Evolutionary conservation across 1,284 basidiomycete genomes (phyloP).

Genomic region (Farysia itapuensis): DNA sequence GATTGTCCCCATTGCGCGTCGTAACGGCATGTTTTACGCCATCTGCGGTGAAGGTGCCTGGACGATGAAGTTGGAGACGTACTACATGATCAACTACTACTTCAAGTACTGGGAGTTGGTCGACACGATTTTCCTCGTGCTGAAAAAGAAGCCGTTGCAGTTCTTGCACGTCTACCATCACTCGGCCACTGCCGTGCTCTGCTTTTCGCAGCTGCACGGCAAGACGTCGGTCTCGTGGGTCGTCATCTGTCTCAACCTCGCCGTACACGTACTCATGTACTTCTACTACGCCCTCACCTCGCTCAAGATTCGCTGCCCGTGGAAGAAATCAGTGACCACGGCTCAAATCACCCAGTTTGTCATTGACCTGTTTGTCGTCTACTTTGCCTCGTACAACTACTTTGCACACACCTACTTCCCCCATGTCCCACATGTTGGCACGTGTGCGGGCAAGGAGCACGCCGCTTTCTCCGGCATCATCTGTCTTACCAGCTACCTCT

Average conservation of each 20-base stretch:
- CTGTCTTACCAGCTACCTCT: conserved; percentile 77
- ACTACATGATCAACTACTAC: conserved; percentile 94
- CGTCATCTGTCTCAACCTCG: conserved; percentile 86
- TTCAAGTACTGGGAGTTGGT: conserved; percentile 69
- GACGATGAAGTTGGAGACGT: conserved; percentile 67
- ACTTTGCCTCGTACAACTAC: conserved; percentile 40
- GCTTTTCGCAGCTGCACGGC: conserved; percentile 87
- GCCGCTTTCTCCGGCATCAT: conserved; percentile 87
- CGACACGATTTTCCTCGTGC: conserved; percentile 94
- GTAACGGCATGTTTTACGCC: conserved; percentile 63
- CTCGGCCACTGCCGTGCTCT: conserved; percentile 93
- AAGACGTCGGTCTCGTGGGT: conserved; percentile 82
- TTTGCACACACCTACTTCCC: conserved; percentile 61
- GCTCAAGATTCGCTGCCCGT: conserved; percentile 61
- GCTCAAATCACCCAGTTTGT: conserved; percentile 76
- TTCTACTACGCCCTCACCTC: conserved; percentile 55
- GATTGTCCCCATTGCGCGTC: conserved; percentile 38
- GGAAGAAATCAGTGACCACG: conserved; percentile 93
- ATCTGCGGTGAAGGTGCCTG: conserved; percentile 79
- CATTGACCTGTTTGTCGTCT: conserved; percentile 36
- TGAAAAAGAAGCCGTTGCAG: conserved; percentile 93
- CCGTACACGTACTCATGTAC: conserved; percentile 96
- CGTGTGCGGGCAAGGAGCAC: conserved; percentile 84
- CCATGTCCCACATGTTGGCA: conserved; percentile 70
- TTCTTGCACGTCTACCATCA: conserved; percentile 99